A percentile compares a stretch with the other conserved stretches of the same genome.
phyloP scores from a whole-genome alignment of 345 rosid species.

The Salix exigua region DNA sequence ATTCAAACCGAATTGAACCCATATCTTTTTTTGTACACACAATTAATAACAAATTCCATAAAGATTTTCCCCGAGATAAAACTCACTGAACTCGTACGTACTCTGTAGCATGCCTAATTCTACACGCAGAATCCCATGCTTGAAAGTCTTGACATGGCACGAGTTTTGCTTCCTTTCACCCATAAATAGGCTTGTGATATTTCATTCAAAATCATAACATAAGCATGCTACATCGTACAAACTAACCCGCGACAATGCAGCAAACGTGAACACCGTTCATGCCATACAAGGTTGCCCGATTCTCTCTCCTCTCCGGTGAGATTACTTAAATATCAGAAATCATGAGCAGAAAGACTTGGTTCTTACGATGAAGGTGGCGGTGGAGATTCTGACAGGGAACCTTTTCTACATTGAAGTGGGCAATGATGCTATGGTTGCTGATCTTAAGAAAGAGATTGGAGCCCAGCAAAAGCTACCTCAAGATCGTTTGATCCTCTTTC shows the following conservation, averaged over 20 bases:
- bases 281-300: background rate
- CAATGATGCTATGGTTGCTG: conserved; percentile 46
- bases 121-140: background rate
- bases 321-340: too few relatives aligned
- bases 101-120: background rate
- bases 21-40: too few relatives aligned
- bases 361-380: conserved; percentile 51
- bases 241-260: conserved; percentile 24
- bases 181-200: background rate
- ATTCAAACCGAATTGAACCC: too few relatives aligned
- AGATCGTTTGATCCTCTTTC: conserved; percentile 53
- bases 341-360: background rate
- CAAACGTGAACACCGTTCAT: conserved; percentile 18
- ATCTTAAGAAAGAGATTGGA: conserved; percentile 53
- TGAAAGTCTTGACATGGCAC: background rate
- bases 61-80: too few relatives aligned
- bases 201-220: background rate
- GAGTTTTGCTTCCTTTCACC: background rate
- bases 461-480: conserved; percentile 39
- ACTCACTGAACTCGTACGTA: too few relatives aligned
- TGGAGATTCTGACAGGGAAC: conserved; percentile 68
- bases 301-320: background rate
- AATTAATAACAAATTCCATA: too few relatives aligned
- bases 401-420: conserved; percentile 45
- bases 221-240: conserved; percentile 14